Evolutionary conservation across 2,329 filamentous ascomycete genomes (phyloP).

Genomic region (Pseudogymnoascus sp.): DNA sequence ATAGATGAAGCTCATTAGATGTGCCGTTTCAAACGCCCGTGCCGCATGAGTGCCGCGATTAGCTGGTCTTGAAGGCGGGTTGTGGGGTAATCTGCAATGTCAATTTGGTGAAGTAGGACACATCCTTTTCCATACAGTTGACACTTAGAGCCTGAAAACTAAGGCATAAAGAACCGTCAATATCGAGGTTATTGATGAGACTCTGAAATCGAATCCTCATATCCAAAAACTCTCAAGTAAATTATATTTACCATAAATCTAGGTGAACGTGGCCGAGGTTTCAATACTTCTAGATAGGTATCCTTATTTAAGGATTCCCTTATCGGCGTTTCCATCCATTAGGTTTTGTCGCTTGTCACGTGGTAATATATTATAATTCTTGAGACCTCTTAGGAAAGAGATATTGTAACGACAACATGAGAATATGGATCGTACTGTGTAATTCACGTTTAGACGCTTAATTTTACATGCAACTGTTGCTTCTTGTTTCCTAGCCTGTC

Average conservation of each 20-base stretch:
- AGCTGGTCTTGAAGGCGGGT: neutral
- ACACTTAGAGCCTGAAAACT: neutral
- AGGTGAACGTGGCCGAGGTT: neutral
- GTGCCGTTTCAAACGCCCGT: constrained; percentile 2
- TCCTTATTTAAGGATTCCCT: neutral
- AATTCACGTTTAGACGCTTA: too few species aligned
- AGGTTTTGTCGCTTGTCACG: neutral
- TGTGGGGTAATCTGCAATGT: neutral
- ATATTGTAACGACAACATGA: neutral
- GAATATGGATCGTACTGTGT: neutral
- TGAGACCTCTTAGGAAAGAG: neutral
- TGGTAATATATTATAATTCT: neutral
- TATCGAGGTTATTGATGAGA: neutral
- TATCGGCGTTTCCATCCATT: neutral
- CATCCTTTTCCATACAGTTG: neutral
- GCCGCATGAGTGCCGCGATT: neutral
- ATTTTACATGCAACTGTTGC: too few species aligned
- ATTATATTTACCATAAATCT: neutral
- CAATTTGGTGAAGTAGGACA: neutral
- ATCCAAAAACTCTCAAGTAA: neutral
- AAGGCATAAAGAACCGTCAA: neutral
- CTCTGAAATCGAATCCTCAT: neutral
- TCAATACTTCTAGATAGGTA: neutral
- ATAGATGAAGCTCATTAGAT: constrained; percentile 4
- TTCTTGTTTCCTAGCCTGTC: too few species aligned